Evolutionary conservation across 148 eudicot species (phyloP), one percentile per base, ranked within the genome.

Genomic region (Dysphania ambrosioides): DNA sequence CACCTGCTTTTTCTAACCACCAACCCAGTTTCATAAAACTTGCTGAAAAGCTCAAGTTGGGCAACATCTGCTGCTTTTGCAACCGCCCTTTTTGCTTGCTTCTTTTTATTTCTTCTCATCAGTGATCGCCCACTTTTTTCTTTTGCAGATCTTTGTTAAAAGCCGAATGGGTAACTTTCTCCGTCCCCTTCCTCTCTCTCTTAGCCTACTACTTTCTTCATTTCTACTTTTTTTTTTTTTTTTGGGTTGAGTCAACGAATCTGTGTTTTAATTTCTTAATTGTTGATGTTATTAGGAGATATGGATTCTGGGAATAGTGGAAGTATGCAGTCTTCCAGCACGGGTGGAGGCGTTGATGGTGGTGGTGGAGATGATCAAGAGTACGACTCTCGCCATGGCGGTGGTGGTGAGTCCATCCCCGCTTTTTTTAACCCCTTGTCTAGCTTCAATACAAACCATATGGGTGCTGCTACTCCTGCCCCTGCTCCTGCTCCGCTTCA

Each of bases 251-350:
- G 30, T 62, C 36, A 66, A 61, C 59, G 40, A 34, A 27, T 64
- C 18, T 36, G n/a, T 73, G 11, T 64, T 49, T 72, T 27, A 67
- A 11, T 65, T 35, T 29, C 10, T 4, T 31, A 8, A 2, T 2
- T 49, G 38, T 30, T 57, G 16, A 23, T 56, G 32, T 16, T 36
- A 40, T 59, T 61, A 78, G 74, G 75, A 59, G 76, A 75, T 15
- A 88, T 90, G 92, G 92, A 90, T 82, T 88, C 95, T 31, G 90
- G 75, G 10, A 86, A 85, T 27, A 88, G 92, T 78, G 96, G 85
- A 9, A 88, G 92, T 78, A 51, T 85, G 30, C 92, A 90, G 71
- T 86, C 91, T 0, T 88, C 95, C 0, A 86, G 91, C 70, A 75
- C 75, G 2, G 77, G 77, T 1, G 77, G 77, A 12, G 66, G 77